Evolutionary conservation across 2,329 filamentous ascomycete species (phyloP), one percentile per base, ranked within the genome.

Genomic region (Plectosphaerella plurivora): DNA sequence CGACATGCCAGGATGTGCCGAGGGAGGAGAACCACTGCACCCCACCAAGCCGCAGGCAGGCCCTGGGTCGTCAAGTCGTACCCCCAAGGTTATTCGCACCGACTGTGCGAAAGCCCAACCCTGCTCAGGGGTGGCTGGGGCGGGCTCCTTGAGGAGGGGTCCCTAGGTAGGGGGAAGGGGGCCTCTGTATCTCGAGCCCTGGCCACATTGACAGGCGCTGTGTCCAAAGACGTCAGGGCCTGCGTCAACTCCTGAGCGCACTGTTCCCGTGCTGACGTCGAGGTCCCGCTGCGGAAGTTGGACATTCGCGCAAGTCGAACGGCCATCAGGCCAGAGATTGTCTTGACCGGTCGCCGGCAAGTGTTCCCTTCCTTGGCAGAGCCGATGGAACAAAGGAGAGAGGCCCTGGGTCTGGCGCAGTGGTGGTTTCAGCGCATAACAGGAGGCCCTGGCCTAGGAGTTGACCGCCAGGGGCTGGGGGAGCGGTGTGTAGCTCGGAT

Each of bases 351-450:
- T 33, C 28, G 28, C 28, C 28, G 28, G 28, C 28, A 33, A 33
- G 28, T 9, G 11, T 33, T 33, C 28, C 28, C 28, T 33, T 33
- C 41, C 41, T 44, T 44, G 41, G 41, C 41, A 52, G n/a, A 46
- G 51, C 49, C 49, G 16, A 44, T 49, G 52, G 45, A 28, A 47
- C 14, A 39, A 39, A 8, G 45, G 45, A 47, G 45, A 16, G 41
- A 18, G 11, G 16, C 55, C 55, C 47, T 49, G 45, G 45, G 51
- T 51, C 55, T 56, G 55, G 55, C 45, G 51, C 55, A 51, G 45
- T 57, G 53, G 54, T 46, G 49, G 55, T 57, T 57, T 57, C 55
- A 57, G 55, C 33, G 35, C 50, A 24, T 22, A 49, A 52, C 47
- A 47, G 51, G 28, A 47, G 45, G 50, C 50, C 45, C 53, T 51